Conservation (phyloP, 345 rosid genomes). For the Citrus unshiu region DNA sequence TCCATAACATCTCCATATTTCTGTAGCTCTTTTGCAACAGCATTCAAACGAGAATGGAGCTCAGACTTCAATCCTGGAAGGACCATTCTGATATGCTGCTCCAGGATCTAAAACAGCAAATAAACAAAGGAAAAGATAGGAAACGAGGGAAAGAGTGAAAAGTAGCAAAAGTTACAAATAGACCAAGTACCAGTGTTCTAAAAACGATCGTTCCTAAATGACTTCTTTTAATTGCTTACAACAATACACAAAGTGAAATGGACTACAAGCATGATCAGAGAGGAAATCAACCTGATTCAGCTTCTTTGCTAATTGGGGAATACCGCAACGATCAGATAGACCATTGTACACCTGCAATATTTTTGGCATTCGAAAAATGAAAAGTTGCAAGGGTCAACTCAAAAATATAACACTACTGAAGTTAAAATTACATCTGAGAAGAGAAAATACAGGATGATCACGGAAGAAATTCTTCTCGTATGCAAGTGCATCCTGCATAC, state of each 20-base stretch:
- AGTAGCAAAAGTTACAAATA: neutral
- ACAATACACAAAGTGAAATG: neutral
- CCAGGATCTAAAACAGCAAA: conserved; percentile 45
- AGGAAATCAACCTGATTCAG: conserved; percentile 53
- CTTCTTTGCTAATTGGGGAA: conserved; percentile 71
- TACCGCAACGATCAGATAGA: conserved; percentile 57
- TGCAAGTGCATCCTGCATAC: conserved; percentile 53
- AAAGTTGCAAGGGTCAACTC: neutral
- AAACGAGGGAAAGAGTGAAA: neutral
- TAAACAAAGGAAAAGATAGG: neutral
- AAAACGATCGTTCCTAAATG: neutral
- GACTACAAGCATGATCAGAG: neutral
- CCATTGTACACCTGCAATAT: conserved; percentile 52
- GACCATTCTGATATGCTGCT: conserved; percentile 53
- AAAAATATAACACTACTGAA: neutral
- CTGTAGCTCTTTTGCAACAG: conserved; percentile 48
- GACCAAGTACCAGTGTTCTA: neutral
- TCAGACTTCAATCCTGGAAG: conserved; percentile 60
- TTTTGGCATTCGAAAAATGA: conserved; percentile 10
- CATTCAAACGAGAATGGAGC: conserved; percentile 42
- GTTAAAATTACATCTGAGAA: conserved; percentile 12
- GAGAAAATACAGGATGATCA: conserved; percentile 43
- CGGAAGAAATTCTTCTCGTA: conserved; percentile 51
- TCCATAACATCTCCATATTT: conserved; percentile 51
- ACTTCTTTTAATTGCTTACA: neutral